Percentiles rank a stretch among this genome's conserved stretches.
Evolutionary conservation across 73 alveolate genomes (phyloP).

Genomic region (Diophrys sp.): DNA sequence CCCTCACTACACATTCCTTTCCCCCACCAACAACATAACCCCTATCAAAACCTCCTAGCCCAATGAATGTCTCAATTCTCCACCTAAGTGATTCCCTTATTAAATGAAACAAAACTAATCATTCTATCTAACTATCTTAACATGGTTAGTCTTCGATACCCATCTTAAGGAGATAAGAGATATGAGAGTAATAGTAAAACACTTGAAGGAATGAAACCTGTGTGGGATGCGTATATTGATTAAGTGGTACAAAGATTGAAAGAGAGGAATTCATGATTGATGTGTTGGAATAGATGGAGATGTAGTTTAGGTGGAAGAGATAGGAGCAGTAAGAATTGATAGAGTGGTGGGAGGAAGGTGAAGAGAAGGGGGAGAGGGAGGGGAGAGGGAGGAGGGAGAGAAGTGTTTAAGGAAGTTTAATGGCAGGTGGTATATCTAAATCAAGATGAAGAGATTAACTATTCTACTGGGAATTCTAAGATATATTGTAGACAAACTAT

Average conservation of each 20-base stretch:
- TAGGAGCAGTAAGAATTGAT: not conserved
- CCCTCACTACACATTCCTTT: constrained; percentile 3
- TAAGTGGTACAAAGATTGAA: not conserved
- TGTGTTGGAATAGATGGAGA: constrained; percentile 4
- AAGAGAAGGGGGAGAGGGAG: not conserved
- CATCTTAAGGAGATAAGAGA: not conserved
- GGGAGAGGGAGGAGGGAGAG: not conserved
- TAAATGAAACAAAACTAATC: not conserved
- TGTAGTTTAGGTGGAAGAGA: not conserved
- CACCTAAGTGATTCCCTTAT: not conserved
- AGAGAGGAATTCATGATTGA: not conserved
- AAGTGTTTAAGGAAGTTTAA: not conserved
- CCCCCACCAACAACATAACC: constrained; percentile 6
- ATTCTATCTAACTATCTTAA: constrained; percentile 4
- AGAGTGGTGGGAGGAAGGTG: not conserved
- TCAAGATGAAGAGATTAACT: not conserved
- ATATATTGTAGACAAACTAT: not conserved
- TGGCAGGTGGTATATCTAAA: not conserved
- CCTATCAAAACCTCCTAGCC: not conserved
- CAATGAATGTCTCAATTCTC: not conserved
- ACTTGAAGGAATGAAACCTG: not conserved
- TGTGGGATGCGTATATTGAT: not conserved
- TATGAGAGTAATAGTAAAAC: not conserved
- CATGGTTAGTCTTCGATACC: not conserved
- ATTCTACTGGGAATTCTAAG: not conserved